Base-by-base conservation (phyloP, 331 rosid species). In the Rosa hybrid region DNA sequence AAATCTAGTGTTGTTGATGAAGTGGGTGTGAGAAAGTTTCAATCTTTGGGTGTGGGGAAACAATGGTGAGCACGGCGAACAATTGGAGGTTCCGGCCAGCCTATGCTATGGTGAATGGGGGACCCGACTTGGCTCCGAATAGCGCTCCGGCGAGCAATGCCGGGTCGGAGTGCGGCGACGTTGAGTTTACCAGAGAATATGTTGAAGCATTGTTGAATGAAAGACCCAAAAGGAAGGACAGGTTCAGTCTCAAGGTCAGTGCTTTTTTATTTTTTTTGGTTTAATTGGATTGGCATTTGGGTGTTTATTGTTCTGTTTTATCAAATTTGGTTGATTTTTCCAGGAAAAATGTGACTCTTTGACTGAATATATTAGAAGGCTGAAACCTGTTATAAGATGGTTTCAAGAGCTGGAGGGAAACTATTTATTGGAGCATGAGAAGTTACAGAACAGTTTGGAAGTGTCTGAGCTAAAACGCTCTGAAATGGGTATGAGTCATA, bases 311-410 rank as follows among this genome's bases (percentile, higher is more conserved):
- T 74, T 76, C 30, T 64, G 57, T 74, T 48, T 68, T 51, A 45
- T 65, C 56, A 21, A 63, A 13, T 13, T 72, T 80, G 63, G 78
- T 59, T 50, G 78, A 41, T 60, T 80, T 71, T 57, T 90, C 51
- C 70, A 93, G 99, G 99, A 96, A 89, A 93, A 94, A 89, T 96
- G 99, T 88, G 99, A 96, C 75, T 86, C 86, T 76, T 87, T 93
- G 93, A 90, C 90, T 60, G 98, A 96, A 54, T 96, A 96, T 75
- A 93, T 96, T 68, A 96, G 86, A 81, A 91, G 93, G 94, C 94
- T 96, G 68, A 96, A 93, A 80, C 84, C 90, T 76, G 94, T 98
- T 88, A 85, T 96, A 85, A 96, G 87, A 80, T 96, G 99, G 99
- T 93, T 96, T 81, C 99, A 96, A 93, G 99, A 96, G 75, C 91